Evolutionary conservation across 768 basidiomycete species (phyloP).

Genomic region (Suillus subaureus): DNA sequence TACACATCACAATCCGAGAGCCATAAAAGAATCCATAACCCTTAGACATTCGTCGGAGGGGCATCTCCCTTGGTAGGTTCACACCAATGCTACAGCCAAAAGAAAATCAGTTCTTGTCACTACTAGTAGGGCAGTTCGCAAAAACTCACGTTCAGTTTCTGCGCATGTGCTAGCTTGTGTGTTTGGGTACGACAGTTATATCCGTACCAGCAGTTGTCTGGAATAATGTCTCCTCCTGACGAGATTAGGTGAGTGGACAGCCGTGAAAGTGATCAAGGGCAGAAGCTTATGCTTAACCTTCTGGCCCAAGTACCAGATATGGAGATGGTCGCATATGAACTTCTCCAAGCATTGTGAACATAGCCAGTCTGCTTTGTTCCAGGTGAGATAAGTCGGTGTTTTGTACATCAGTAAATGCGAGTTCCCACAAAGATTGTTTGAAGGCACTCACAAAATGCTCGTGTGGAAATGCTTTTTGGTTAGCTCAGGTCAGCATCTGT

Average conservation of each 20-base stretch:
- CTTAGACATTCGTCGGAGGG: neutral
- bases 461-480: too few relatives aligned
- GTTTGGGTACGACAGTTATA: slow-evolving; percentile 34
- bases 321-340: slow-evolving; percentile 29
- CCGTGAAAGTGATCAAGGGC: neutral
- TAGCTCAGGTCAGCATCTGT: too few relatives aligned
- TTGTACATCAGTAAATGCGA: slow-evolving; percentile 8
- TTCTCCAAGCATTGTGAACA: slow-evolving; percentile 32
- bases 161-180: slow-evolving; percentile 12
- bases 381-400: slow-evolving; percentile 23
- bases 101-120: neutral
- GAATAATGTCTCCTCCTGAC: slow-evolving; percentile 12
- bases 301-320: slow-evolving; percentile 28
- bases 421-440: too few relatives aligned
- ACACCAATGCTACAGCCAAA: neutral
- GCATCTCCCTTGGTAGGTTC: neutral
- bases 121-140: neutral
- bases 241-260: neutral
- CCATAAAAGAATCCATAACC: neutral
- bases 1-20: neutral
- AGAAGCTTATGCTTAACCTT: slow-evolving; percentile 23
- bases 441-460: too few relatives aligned
- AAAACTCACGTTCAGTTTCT: neutral
- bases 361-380: slow-evolving; percentile 34
- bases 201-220: slow-evolving; percentile 36